Evolutionary conservation across 2,329 filamentous ascomycete genomes (phyloP).

Genomic region (Fusarium nanum): DNA sequence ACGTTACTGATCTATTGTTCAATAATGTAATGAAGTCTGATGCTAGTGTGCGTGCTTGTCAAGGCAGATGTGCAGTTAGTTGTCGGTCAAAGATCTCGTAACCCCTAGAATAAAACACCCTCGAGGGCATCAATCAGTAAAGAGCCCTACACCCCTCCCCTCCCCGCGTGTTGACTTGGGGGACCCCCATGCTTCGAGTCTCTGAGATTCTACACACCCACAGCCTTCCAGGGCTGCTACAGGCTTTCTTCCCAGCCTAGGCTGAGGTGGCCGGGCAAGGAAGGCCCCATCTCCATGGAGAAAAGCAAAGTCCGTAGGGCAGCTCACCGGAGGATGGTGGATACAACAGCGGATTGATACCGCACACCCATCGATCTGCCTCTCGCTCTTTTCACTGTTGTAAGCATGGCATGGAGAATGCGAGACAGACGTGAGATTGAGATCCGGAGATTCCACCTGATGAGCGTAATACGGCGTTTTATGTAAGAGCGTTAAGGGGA

Average conservation of each 20-base stretch:
- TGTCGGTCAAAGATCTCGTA: slow-evolving; percentile 13
- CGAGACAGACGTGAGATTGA: slow-evolving; percentile 4
- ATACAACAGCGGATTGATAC: slow-evolving; percentile 21
- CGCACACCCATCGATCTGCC: slow-evolving; percentile 12
- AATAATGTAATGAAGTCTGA: too few relatives aligned
- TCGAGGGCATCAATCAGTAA: background rate
- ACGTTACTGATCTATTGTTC: background rate
- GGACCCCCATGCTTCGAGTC: background rate
- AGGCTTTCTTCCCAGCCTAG: slow-evolving; percentile 1
- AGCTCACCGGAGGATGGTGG: slow-evolving; percentile 26
- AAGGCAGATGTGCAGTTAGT: background rate
- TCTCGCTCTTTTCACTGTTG: background rate
- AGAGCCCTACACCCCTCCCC: slow-evolving; percentile 34
- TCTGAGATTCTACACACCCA: slow-evolving; percentile 5
- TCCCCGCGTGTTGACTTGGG: slow-evolving; percentile 5
- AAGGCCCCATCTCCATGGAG: slow-evolving; percentile 7
- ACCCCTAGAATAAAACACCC: slow-evolving; percentile 2
- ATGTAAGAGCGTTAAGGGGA: slow-evolving; percentile 26
- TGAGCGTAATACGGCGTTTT: slow-evolving; percentile 29
- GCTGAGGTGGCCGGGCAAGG: slow-evolving; percentile 3
- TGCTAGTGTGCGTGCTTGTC: background rate
- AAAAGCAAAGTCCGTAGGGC: slow-evolving; percentile 26
- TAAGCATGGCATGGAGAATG: slow-evolving; percentile 20
- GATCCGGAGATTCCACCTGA: slow-evolving; percentile 2
- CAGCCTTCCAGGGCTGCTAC: slow-evolving; percentile 36